Evolutionary conservation across 768 basidiomycete genomes (phyloP), one percentile per base, ranked within the genome.

Genomic region (Mycena floridula): DNA sequence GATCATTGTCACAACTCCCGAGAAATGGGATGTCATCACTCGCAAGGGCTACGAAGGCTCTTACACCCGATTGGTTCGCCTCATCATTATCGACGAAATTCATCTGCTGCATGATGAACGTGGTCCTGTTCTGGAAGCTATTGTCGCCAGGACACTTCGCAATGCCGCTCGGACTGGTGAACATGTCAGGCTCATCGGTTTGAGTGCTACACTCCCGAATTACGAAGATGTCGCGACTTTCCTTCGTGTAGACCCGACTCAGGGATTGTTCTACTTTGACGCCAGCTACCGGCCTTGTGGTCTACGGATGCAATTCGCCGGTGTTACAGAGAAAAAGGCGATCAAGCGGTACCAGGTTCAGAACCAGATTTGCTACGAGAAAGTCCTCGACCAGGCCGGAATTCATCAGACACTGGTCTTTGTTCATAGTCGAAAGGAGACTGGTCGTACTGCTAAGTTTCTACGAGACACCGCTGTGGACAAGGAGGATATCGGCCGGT

Each of bases 21-120:
- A 99, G 68, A 98, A 99, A 62, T 99, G 92, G 91, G 95, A 99
- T 54, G 96, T 99, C 57, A 95, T 99, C 60, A 98, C 95, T 5
- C 85, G 96, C 55, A 99, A 99, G 70, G 89, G 83, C 53, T 95
- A 94, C 0, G 96, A 98, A 55, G 93, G 90, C 16, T 89, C 85
- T 50, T 98, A 98, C 63, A 97, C 93, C 38, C 97, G 96, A 59
- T 82, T 98, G 42, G 95, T 97, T 13, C 81, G 92, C 5, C 81
- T 99, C 49, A 80, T 98, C 66, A 98, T 98, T 59, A 89, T 99
- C 51, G 95, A 99, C 59, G 96, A 99, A 59, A 99, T 99, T 54
- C 96, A 98, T 58, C 66, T 99, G 13, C 71, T 99, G 13, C 96
- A 98, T 60, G 96, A 99, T 56, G 95, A 98, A 56, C 94, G 95